These are phyloP conservation scores for Colletotrichum theobromicola DNA, from an alignment of 2,329 filamentous ascomycete species.

Conservation along the genomic window DNA sequence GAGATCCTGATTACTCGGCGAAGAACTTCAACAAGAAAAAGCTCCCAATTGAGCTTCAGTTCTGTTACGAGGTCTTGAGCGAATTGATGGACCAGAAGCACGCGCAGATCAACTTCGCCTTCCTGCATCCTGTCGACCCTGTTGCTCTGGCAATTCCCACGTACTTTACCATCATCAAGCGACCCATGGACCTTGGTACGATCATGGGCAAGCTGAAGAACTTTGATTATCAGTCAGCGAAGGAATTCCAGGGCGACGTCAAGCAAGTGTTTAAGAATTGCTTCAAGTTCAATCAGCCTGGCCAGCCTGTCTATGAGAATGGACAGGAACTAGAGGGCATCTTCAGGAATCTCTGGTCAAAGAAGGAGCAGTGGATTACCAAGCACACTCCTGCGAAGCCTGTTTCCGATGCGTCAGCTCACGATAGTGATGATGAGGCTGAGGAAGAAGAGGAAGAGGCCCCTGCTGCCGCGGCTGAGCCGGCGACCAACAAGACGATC, in stretches of 20 bases:
- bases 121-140: constrained; percentile 86
- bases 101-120: constrained; percentile 70
- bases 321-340: constrained; percentile 76
- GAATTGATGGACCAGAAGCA: constrained; percentile 82
- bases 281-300: constrained; percentile 82
- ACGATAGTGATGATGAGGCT: constrained; percentile 72
- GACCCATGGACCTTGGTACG: constrained; percentile 94
- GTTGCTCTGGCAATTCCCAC: constrained; percentile 92
- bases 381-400: constrained; percentile 66
- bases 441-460: constrained; percentile 75
- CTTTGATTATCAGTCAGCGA: constrained; percentile 80
- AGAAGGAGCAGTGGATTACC: constrained; percentile 82
- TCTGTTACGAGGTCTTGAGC: constrained; percentile 81
- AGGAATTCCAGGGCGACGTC: constrained; percentile 86
- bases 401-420: constrained; percentile 66
- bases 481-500: constrained; percentile 42
- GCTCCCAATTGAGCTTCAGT: constrained; percentile 85
- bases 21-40: constrained; percentile 90
- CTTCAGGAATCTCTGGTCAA: constrained; percentile 77
- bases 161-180: constrained; percentile 93
- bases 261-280: constrained; percentile 88
- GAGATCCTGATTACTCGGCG: constrained; percentile 86
- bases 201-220: constrained; percentile 77
- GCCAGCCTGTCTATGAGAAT: constrained; percentile 74
- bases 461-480: constrained; percentile 58